phyloP scores from a whole-genome alignment of 257 asterid species.

The Nicotiana attenuata region DNA sequence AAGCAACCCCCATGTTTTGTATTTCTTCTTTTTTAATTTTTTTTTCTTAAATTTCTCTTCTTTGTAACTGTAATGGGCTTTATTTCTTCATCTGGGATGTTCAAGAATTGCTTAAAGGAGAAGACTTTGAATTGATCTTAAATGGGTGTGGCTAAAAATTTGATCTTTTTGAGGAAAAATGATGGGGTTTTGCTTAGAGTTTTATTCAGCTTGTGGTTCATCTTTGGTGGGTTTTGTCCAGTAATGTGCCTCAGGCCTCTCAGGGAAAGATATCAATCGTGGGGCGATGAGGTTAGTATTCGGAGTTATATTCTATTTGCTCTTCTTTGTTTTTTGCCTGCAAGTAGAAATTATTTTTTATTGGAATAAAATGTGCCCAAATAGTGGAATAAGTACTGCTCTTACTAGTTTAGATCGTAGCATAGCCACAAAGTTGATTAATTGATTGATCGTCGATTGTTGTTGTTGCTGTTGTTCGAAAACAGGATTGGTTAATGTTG shows the following conservation, averaged over 20 bases:
- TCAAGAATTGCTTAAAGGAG: conserved; percentile 27
- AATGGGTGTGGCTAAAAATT: conserved; percentile 43
- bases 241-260: conserved; percentile 75
- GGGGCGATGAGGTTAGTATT: conserved; percentile 91
- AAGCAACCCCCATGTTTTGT: conserved; percentile 44
- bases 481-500: neutral
- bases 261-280: conserved; percentile 69
- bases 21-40: neutral
- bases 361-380: neutral
- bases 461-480: neutral
- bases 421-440: neutral
- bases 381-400: neutral
- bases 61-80: conserved; percentile 3
- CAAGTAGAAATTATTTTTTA: neutral
- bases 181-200: conserved; percentile 26
- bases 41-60: neutral
- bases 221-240: conserved; percentile 34
- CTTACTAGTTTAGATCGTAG: neutral
- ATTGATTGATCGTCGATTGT: neutral
- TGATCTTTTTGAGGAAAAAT: conserved; percentile 20
- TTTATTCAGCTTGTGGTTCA: conserved; percentile 47
- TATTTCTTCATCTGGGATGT: neutral
- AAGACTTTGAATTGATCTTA: conserved; percentile 45
- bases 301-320: neutral
- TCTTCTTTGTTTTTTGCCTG: neutral